These are phyloP conservation scores for Astrothelium macrocarpum DNA, from an alignment of 495 filamentous ascomycete species.

Conservation along the genomic window DNA sequence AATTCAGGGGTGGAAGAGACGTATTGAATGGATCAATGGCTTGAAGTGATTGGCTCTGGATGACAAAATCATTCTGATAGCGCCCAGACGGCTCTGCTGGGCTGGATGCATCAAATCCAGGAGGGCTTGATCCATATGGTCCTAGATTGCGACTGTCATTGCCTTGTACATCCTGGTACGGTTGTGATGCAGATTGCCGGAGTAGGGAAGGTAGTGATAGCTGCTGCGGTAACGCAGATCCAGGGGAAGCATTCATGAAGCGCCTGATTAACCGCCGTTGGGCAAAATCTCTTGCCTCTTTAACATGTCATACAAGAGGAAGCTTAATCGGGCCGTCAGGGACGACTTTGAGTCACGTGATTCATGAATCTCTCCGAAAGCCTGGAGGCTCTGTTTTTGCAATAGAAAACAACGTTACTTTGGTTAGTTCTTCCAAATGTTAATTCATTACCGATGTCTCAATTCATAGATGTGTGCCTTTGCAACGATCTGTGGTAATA, in stretches of 20 bases:
- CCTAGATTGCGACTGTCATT: background rate
- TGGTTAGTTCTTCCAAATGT: no score
- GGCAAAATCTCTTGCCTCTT: conserved; percentile 6
- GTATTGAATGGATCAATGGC: conserved; percentile 2
- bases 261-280: background rate
- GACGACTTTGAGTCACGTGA: background rate
- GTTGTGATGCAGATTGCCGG: background rate
- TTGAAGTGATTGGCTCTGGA: conserved; percentile 4
- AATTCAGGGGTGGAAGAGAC: conserved; percentile 3
- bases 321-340: background rate
- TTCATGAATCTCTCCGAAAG: no score
- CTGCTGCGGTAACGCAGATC: conserved; percentile 4
- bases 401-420: no score
- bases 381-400: no score
- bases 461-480: no score
- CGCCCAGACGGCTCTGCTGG: background rate
- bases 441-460: no score
- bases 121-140: conserved; percentile 2
- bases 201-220: background rate
- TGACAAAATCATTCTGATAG: conserved; percentile 3
- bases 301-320: background rate
- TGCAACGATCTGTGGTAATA: no score
- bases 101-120: background rate
- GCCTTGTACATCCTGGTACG: background rate
- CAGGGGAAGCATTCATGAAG: conserved; percentile 1